Evolutionary conservation across 495 filamentous ascomycete genomes (phyloP), one percentile per base, ranked within the genome.

Genomic region (Lentithecium fluviatile): DNA sequence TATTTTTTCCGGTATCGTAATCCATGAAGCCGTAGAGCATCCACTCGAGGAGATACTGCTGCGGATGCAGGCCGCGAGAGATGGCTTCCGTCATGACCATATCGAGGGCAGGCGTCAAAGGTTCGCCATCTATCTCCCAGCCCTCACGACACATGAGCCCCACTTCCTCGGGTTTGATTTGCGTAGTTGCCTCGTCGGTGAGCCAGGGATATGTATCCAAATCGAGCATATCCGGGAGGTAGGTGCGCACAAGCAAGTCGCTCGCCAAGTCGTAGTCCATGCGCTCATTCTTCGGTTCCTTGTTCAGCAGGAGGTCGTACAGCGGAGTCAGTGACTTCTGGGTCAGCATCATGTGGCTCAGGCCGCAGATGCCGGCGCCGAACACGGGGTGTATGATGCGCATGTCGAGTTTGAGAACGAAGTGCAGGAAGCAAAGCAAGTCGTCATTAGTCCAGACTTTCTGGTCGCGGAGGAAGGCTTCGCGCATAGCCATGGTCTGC

Each of bases 391-490:
- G 73, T 32, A 76, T 79, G 72, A 87, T 80, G 40, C 69, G 75
- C 76, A 87, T 78, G 60, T 83, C 76, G 11, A 89, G 74, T 70
- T 87, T 87, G 64, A 85, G 57, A 59, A 88, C 70, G 72, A 88
- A 85, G 38, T 81, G 58, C 6, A 78, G 76, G 6, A 76, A 73
- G 38, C 77, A 71, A 65, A 81, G 80, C 5, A 89, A 53, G 60
- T 88, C 85, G 1, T 65, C 55, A 56, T 82, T 71, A 1, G 70
- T 72, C 76, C 82, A 86, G 45, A 82, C 74, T 0, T 69, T 61
- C 13, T 29, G 32, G 65, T 80, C 81, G 34, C 73, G 70, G 0
- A 87, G 68, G n/a, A 83, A 70, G n/a, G 67, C 71, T 6, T 74
- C 43, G 13, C 87, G 81, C 2, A 69, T 72, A 2, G 51, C 37